Evolutionary conservation across 2,329 filamentous ascomycete genomes (phyloP), one percentile per base, ranked within the genome.

Genomic region (Polytolypa hystricis): DNA sequence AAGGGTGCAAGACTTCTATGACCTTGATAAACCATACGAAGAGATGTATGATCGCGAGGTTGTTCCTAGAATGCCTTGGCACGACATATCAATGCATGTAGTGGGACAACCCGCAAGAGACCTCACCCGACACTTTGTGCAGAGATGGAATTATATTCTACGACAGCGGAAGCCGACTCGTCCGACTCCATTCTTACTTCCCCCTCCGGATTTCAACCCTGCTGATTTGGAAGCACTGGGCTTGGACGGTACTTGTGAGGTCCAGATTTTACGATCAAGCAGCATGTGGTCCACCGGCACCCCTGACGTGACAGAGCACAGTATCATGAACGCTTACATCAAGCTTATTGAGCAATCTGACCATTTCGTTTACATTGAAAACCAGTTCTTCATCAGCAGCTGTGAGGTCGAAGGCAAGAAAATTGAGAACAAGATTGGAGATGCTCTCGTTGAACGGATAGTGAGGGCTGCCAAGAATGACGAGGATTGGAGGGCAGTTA

Each of bases 351-450:
- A 40, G 83, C 45, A 83, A 36, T 48, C 40, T 12, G 67, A 95
- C 58, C 89, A 96, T 56, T 95, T 77, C 48, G 82, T 98, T 16
- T 98, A 96, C 63, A 94, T 98, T 41, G 91, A 98, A 60, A 96
- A 96, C 51, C 91, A 98, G 53, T 96, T 96, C 66, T 98, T 96
- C 69, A 95, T 30, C 20, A 68, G 66, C 87, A 56, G 93, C 84
- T 3, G 84, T 89, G 1, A 96, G 40, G 29, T 89, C 0, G 86
- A 86, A 8, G 79, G 91, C 7, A 64, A 95, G 31, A 87, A 95
- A 56, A 64, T 96, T 20, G 79, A 85, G 57, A 98, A 98, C 54
- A 80, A 76, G 10, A 82, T 98, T 37, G 91, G 91, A 7, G 70
- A 71, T 11, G 80, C 91, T 3, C 94, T 98, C 36, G 91, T 95